Evolutionary conservation across 768 basidiomycete genomes (phyloP).

Genomic region (Vararia minispora): DNA sequence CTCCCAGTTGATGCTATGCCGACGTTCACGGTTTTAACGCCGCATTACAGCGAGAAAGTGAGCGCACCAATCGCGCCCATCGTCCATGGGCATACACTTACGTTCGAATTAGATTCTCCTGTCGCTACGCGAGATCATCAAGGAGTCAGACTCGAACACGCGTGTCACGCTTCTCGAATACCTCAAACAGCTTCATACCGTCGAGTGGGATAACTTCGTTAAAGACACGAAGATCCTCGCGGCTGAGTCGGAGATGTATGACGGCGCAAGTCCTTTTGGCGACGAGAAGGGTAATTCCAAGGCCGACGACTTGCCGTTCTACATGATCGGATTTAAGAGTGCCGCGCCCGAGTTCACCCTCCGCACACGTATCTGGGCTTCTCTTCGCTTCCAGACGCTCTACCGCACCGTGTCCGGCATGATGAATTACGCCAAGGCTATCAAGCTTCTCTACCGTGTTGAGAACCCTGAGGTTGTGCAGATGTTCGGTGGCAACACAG

Average conservation of each 20-base stretch:
- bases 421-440: conserved; percentile 99
- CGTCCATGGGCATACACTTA: no score
- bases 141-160: conserved; percentile 95
- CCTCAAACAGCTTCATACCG: conserved; percentile 92
- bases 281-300: conserved; percentile 81
- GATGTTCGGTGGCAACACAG: conserved; percentile 93
- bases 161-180: conserved; percentile 97
- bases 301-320: conserved; percentile 90
- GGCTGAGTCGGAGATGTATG: conserved; percentile 85
- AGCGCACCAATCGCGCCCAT: conserved; percentile 7
- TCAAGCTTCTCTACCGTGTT: conserved; percentile 98
- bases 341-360: conserved; percentile 97
- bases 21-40: conserved; percentile 95
- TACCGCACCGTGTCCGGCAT: conserved; percentile 99
- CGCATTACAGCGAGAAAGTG: conserved; percentile 98
- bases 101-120: conserved; percentile 67
- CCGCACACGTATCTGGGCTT: conserved; percentile 98
- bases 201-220: conserved; percentile 99
- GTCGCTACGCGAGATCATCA: conserved; percentile 95
- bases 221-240: conserved; percentile 99
- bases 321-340: conserved; percentile 98
- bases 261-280: conserved; percentile 60
- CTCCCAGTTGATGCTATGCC: conserved; percentile 99
- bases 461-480: conserved; percentile 99
- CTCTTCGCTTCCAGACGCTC: conserved; percentile 94